Percentiles rank a stretch among this genome's conserved stretches.
phyloP scores from a whole-genome alignment of 2,329 filamentous ascomycete species.

The Phyllosticta ampelicida region DNA sequence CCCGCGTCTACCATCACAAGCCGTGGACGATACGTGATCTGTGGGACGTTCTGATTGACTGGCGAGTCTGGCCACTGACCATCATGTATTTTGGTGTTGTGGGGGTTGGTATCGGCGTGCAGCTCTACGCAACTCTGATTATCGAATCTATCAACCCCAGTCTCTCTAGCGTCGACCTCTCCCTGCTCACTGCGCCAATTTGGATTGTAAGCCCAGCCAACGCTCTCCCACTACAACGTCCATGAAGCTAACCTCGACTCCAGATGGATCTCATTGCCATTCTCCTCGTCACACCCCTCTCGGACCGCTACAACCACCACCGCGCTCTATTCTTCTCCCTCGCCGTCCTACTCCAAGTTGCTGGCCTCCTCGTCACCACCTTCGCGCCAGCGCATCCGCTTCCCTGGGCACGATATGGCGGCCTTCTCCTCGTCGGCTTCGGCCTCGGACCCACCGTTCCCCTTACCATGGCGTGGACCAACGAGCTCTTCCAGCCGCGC shows the following conservation, averaged over 20 bases:
- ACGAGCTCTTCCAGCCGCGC: conserved; percentile 77
- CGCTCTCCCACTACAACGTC: conserved; percentile 7
- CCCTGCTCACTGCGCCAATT: conserved; percentile 78
- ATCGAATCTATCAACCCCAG: conserved; percentile 66
- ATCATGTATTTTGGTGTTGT: conserved; percentile 95
- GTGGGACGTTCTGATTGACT: conserved; percentile 61
- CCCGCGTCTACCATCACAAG: conserved; percentile 64
- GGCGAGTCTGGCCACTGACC: conserved; percentile 76
- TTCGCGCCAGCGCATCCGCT: conserved; percentile 53
- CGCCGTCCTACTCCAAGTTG: conserved; percentile 68
- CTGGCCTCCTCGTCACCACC: conserved; percentile 67
- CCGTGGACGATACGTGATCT: conserved; percentile 67
- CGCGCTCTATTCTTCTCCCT: conserved; percentile 72
- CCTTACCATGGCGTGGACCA: conserved; percentile 90
- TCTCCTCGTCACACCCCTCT: conserved; percentile 71
- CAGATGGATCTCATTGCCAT: conserved; percentile 84
- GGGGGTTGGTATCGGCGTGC: conserved; percentile 81
- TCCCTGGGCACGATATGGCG: conserved; percentile 77
- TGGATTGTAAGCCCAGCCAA: conserved; percentile 59
- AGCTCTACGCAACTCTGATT: conserved; percentile 80
- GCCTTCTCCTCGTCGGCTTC: conserved; percentile 72
- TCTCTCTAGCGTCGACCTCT: conserved; percentile 64
- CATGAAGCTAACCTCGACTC: conserved; percentile 1
- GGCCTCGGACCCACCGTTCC: conserved; percentile 84
- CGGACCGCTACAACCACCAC: conserved; percentile 73